These are phyloP conservation scores for Crucihimalaya himalaica DNA, from an alignment of 345 rosid genomes.

Conservation along the genomic window DNA sequence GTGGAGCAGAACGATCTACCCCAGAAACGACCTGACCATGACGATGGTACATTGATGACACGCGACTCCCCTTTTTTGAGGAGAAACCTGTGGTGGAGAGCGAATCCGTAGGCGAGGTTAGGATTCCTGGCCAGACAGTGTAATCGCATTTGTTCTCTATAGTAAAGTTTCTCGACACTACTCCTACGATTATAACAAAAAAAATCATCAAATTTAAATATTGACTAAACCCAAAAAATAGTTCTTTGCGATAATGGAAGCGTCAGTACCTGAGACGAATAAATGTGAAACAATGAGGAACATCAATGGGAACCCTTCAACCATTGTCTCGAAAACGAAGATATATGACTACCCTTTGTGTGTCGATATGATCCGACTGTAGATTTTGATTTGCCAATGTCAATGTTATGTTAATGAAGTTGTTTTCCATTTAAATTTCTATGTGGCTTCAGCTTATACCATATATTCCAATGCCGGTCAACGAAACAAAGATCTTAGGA, in stretches of 20 bases:
- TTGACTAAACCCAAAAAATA: neutral
- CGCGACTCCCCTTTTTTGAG: slow-evolving; percentile 41
- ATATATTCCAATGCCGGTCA: neutral
- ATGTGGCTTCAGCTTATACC: neutral
- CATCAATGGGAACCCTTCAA: neutral
- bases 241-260: neutral
- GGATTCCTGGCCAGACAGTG: slow-evolving; percentile 54
- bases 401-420: neutral
- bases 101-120: neutral
- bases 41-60: slow-evolving; percentile 11
- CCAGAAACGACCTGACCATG: slow-evolving; percentile 60
- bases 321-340: neutral
- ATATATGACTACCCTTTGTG: no score
- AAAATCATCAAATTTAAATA: neutral
- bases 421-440: neutral
- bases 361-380: no score
- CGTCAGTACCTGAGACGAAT: neutral
- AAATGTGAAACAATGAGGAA: neutral
- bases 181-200: neutral
- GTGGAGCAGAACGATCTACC: slow-evolving; percentile 51
- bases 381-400: neutral
- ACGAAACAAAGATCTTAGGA: no score
- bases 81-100: slow-evolving; percentile 54
- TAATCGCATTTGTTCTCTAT: slow-evolving; percentile 50
- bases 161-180: neutral